Evolutionary conservation across 352 stramenopile genomes (phyloP).

Genomic region (Albugo laibachii): DNA sequence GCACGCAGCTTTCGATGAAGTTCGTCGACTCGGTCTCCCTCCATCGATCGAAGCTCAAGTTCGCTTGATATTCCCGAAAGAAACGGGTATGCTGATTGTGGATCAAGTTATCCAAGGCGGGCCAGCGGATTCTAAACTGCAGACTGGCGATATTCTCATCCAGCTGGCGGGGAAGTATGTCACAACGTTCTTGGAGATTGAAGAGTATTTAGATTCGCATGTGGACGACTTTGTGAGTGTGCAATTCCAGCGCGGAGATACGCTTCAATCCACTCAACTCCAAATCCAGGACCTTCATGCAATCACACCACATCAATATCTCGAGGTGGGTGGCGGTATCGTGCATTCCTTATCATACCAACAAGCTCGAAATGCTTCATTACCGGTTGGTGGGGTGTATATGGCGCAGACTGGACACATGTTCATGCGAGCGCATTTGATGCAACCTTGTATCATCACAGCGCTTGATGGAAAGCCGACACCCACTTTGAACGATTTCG

Average conservation of each 20-base stretch:
- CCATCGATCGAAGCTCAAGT: conserved; percentile 47
- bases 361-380: conserved; percentile 64
- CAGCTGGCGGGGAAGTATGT: conserved; percentile 46
- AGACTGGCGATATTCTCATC: conserved; percentile 76
- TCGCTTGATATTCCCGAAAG: conserved; percentile 41
- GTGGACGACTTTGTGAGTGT: conserved; percentile 44
- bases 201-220: conserved; percentile 51
- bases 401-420: conserved; percentile 79
- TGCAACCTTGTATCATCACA: conserved; percentile 75
- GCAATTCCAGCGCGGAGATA: conserved; percentile 54
- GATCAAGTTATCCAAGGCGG: conserved; percentile 72
- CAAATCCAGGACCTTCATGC: conserved; percentile 52
- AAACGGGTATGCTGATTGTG: conserved; percentile 81
- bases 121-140: conserved; percentile 44
- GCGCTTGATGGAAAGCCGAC: conserved; percentile 61
- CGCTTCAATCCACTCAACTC: conserved; percentile 22
- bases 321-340: conserved; percentile 73
- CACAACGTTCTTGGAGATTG: conserved; percentile 71
- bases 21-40: conserved; percentile 51
- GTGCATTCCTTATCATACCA: conserved; percentile 80
- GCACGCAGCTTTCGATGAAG: conserved; percentile 82
- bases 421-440: conserved; percentile 76
- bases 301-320: conserved; percentile 64
- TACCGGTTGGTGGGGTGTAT: conserved; percentile 60
- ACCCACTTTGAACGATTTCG: conserved; percentile 65